These are phyloP conservation scores for Pleurotus ostreatus DNA, from an alignment of 768 basidiomycete species.

Conservation along the genomic window DNA sequence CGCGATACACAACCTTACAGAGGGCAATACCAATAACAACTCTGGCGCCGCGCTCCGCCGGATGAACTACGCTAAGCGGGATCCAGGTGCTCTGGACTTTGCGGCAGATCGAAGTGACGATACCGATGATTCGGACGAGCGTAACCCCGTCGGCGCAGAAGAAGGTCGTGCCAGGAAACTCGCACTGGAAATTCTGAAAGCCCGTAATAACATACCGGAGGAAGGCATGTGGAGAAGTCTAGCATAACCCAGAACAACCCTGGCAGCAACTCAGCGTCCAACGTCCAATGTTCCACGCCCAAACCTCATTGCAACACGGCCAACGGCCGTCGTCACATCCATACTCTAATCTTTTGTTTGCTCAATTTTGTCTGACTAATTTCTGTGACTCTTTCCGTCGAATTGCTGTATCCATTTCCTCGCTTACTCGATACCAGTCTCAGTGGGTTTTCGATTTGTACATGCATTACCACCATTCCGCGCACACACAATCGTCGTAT, in stretches of 20 bases:
- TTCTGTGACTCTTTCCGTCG: background rate
- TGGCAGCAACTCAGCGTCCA: background rate
- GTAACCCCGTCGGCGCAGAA: slow-evolving; percentile 20
- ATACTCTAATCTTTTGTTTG: background rate
- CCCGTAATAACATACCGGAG: slow-evolving; percentile 62
- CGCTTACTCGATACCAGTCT: background rate
- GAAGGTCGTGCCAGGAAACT: slow-evolving; percentile 50
- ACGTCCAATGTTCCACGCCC: background rate
- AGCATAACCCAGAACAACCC: slow-evolving; percentile 28
- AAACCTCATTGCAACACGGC: background rate
- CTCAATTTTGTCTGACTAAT: background rate
- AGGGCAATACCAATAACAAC: slow-evolving; percentile 19
- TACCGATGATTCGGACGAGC: slow-evolving; percentile 18
- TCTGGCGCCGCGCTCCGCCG: slow-evolving; percentile 44
- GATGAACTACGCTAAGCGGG: slow-evolving; percentile 66
- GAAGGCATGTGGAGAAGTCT: slow-evolving; percentile 83
- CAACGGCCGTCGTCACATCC: background rate
- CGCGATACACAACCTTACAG: slow-evolving; percentile 30
- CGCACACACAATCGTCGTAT: background rate
- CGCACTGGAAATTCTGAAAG: slow-evolving; percentile 68
- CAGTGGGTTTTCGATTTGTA: background rate
- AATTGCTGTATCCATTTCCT: background rate
- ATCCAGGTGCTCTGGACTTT: slow-evolving; percentile 70
- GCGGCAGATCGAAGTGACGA: slow-evolving; percentile 45
- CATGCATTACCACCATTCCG: background rate